phyloP scores from a whole-genome alignment of 108 stramenopile genomes.

The Phaeodactylum tricornutum region DNA sequence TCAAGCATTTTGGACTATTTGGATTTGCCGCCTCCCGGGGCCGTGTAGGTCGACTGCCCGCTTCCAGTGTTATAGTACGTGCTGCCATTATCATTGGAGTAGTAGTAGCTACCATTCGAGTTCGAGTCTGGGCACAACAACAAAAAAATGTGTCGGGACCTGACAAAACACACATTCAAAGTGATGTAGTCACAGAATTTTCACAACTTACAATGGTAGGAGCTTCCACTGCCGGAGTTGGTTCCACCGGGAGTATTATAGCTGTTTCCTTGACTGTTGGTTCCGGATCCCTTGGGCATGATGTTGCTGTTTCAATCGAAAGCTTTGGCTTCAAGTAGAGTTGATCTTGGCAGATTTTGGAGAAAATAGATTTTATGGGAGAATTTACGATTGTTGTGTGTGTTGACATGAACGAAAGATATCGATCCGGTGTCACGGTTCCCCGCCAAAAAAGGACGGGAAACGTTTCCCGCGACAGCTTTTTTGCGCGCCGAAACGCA shows the following conservation, averaged over 20 bases:
- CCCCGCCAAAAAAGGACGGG: no score
- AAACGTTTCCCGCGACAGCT: no score
- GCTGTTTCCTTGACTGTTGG: constrained; percentile 78
- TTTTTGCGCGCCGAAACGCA: no score
- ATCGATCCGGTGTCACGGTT: no score
- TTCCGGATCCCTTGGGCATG: no score
- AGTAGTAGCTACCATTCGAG: constrained; percentile 73
- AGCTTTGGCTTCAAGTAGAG: no score
- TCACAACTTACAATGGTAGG: constrained; percentile 69
- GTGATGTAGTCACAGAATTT: neutral
- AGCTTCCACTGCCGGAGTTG: constrained; percentile 46
- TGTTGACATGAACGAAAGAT: no score
- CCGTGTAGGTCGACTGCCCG: constrained; percentile 57
- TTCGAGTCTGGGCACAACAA: constrained; percentile 44
- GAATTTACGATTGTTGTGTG: no score
- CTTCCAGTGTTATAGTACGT: constrained; percentile 71
- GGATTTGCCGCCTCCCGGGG: constrained; percentile 30
- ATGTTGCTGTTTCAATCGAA: no score
- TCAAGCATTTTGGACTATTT: no score
- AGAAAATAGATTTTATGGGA: no score
- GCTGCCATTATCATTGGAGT: constrained; percentile 79
- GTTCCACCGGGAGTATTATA: constrained; percentile 82
- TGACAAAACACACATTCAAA: constrained; percentile 3
- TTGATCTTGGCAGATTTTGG: no score
- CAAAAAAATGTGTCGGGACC: neutral